Conservation (phyloP, 768 basidiomycete genomes). For the Leccinum subtestaceum region DNA sequence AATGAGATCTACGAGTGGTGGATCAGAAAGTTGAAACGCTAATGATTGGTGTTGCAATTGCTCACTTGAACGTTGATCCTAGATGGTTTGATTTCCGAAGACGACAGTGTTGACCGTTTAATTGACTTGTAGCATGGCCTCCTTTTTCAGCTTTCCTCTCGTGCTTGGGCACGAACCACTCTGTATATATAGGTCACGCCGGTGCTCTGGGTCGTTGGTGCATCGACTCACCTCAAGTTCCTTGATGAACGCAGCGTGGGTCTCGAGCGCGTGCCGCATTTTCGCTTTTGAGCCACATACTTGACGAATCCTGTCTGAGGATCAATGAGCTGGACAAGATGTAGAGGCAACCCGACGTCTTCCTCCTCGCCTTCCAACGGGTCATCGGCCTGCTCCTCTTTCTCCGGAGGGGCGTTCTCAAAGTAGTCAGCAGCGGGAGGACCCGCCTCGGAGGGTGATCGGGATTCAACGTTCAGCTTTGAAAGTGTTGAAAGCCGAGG, state of each 20-base stretch:
- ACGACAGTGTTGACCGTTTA: slow-evolving; percentile 16
- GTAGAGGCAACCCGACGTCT: slow-evolving; percentile 51
- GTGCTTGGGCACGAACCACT: slow-evolving; percentile 47
- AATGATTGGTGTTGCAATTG: background rate
- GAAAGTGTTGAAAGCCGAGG: slow-evolving; percentile 54
- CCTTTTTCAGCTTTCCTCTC: slow-evolving; percentile 55
- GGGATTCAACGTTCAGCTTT: slow-evolving; percentile 50
- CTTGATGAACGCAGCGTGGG: slow-evolving; percentile 62
- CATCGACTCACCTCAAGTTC: slow-evolving; percentile 46
- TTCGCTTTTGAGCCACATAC: slow-evolving; percentile 75
- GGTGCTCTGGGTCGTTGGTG: background rate
- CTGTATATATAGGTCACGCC: slow-evolving; percentile 16
- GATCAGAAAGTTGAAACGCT: background rate
- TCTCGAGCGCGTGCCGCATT: slow-evolving; percentile 61
- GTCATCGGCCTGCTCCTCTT: slow-evolving; percentile 20
- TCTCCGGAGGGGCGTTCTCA: slow-evolving; percentile 16
- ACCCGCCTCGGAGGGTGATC: slow-evolving; percentile 39
- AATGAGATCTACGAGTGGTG: slow-evolving; percentile 8
- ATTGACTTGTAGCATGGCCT: slow-evolving; percentile 40
- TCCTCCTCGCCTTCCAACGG: slow-evolving; percentile 30
- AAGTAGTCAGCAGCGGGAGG: slow-evolving; percentile 34
- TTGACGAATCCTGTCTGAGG: slow-evolving; percentile 62
- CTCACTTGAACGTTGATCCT: slow-evolving; percentile 10
- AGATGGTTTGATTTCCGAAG: slow-evolving; percentile 19
- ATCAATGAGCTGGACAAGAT: slow-evolving; percentile 50